A percentile compares a stretch with the other conserved stretches of the same genome.
Conservation (phyloP, 306 rosid species). For the Cajanus cajan region DNA sequence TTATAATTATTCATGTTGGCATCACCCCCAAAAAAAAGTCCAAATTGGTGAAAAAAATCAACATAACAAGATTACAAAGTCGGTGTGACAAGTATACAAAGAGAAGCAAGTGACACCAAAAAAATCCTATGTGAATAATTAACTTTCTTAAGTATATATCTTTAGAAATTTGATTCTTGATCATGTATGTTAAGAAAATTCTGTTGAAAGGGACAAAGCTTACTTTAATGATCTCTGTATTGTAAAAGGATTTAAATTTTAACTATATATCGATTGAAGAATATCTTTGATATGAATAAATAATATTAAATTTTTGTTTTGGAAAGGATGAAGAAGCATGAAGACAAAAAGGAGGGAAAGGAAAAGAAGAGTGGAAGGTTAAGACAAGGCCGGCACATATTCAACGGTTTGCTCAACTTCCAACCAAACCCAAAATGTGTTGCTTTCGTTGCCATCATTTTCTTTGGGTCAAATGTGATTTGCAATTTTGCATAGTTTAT, state of each 20-base stretch:
- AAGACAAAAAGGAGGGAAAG: not conserved
- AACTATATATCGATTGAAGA: too few species aligned
- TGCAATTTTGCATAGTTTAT: not conserved
- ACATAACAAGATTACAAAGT: conserved; percentile 10
- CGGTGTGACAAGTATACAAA: conserved; percentile 14
- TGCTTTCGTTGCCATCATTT: conserved; percentile 16
- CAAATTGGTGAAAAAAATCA: not conserved
- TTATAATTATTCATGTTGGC: conserved; percentile 8
- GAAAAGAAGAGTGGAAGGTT: not conserved
- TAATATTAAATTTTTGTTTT: too few species aligned
- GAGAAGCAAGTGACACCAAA: not conserved
- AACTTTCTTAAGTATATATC: too few species aligned
- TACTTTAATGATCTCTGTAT: too few species aligned
- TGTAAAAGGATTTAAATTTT: too few species aligned
- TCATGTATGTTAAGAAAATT: too few species aligned
- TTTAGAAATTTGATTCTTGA: too few species aligned
- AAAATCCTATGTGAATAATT: too few species aligned
- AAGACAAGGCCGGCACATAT: conserved; percentile 18
- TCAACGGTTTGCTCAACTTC: conserved; percentile 32
- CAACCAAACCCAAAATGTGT: conserved; percentile 26
- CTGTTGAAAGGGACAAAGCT: too few species aligned
- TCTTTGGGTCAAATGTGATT: conserved; percentile 15
- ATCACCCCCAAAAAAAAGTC: not conserved
- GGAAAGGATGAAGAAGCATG: not conserved
- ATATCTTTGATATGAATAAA: too few species aligned